phyloP scores from a whole-genome alignment of 805 yeast species.

The Starmerella geochares region DNA sequence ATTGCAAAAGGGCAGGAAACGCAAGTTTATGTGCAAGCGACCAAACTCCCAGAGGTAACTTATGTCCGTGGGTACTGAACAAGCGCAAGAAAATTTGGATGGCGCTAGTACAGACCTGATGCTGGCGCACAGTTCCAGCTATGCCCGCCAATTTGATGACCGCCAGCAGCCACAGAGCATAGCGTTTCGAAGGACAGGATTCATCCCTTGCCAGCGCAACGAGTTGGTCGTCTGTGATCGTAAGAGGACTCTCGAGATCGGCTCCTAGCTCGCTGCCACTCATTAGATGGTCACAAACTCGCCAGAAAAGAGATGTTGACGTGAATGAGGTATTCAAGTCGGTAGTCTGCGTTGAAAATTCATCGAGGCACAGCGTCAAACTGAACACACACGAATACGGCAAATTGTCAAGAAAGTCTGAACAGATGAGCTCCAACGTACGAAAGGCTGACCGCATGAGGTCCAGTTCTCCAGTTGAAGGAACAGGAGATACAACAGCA shows the following conservation, averaged over 20 bases:
- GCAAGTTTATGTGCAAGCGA: constrained; percentile 53
- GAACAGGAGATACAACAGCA: constrained; percentile 36
- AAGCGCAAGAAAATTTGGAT: constrained; percentile 80
- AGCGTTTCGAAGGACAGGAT: constrained; percentile 20
- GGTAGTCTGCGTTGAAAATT: constrained; percentile 57
- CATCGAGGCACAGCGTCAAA: constrained; percentile 60
- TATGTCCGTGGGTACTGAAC: constrained; percentile 56
- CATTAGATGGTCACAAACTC: constrained; percentile 63
- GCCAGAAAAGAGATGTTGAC: constrained; percentile 85
- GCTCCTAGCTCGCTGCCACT: constrained; percentile 23
- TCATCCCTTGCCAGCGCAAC: constrained; percentile 25
- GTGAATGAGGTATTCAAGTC: constrained; percentile 86
- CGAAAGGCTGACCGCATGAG: constrained; percentile 65
- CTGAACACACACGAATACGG: constrained; percentile 55
- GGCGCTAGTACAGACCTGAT: constrained; percentile 82
- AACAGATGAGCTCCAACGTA: constrained; percentile 70
- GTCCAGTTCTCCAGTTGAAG: constrained; percentile 28
- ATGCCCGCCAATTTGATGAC: constrained; percentile 52
- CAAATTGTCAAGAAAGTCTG: constrained; percentile 67
- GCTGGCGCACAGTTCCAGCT: constrained; percentile 48
- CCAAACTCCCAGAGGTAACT: constrained; percentile 50
- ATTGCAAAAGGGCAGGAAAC: constrained; percentile 36
- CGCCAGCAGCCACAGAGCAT: constrained; percentile 54
- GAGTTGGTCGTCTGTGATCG: constrained; percentile 20
- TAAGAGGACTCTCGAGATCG: constrained; percentile 6